Evolutionary conservation across 169 alveolate species (phyloP).

Genomic region (Plasmodium sp.): DNA sequence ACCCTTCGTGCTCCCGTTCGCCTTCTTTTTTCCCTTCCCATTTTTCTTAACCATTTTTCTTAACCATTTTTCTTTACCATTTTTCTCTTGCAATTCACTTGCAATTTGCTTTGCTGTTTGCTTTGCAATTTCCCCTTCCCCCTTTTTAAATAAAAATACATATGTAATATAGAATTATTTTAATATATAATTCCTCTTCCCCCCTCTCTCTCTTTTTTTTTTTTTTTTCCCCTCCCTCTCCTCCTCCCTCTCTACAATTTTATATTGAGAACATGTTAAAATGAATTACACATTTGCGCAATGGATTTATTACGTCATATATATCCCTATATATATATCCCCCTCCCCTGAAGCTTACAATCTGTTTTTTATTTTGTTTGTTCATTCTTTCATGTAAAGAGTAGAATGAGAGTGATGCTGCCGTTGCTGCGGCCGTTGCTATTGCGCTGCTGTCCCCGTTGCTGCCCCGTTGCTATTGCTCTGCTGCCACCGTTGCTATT

Average conservation of each 20-base stretch:
- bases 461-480: not conserved
- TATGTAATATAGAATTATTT: slow-evolving; percentile 60
- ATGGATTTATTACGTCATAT: slow-evolving; percentile 37
- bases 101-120: not conserved
- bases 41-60: no score
- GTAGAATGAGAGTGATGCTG: slow-evolving; percentile 4
- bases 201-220: not conserved
- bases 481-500: no score
- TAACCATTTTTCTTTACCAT: not conserved
- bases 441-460: not conserved
- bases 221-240: not conserved
- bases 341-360: slow-evolving; percentile 5
- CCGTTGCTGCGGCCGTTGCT: not conserved
- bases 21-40: not conserved
- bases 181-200: not conserved
- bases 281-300: slow-evolving; percentile 74
- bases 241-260: slow-evolving; percentile 29
- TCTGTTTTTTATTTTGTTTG: slow-evolving; percentile 43
- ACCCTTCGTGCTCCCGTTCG: not conserved
- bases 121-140: not conserved
- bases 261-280: slow-evolving; percentile 63
- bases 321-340: slow-evolving; percentile 33
- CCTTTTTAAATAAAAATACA: not conserved
- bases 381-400: slow-evolving; percentile 9
- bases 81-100: not conserved